phyloP scores from a whole-genome alignment of 345 rosid species.

The Syzygium jambos region DNA sequence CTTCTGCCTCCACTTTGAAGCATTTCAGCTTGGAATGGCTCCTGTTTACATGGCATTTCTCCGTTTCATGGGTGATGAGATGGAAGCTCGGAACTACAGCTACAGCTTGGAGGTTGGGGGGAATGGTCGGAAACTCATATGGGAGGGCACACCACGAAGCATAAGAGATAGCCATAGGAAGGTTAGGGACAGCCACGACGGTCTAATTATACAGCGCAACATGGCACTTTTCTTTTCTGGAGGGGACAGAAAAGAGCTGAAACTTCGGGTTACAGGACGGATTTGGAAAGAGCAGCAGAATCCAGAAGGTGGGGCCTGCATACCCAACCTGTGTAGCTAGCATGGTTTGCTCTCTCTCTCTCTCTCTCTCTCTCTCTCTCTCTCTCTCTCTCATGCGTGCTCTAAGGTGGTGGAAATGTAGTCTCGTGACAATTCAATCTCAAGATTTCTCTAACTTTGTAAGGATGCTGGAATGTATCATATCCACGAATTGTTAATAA shows the following conservation, averaged over 20 bases:
- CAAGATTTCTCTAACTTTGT: not conserved
- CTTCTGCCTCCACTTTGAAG: slow-evolving; percentile 97
- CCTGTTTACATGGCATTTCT: slow-evolving; percentile 97
- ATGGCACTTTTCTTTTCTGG: slow-evolving; percentile 98
- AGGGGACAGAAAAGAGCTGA: slow-evolving; percentile 88
- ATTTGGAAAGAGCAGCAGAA: slow-evolving; percentile 97
- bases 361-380: not conserved
- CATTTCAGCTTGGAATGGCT: slow-evolving; percentile 94
- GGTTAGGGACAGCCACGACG: slow-evolving; percentile 90
- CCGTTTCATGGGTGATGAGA: slow-evolving; percentile 90
- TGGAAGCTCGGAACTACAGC: slow-evolving; percentile 77
- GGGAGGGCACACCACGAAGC: slow-evolving; percentile 93
- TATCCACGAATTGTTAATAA: not conserved
- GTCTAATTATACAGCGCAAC: slow-evolving; percentile 78
- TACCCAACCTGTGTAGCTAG: slow-evolving; percentile 79
- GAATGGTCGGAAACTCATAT: slow-evolving; percentile 74
- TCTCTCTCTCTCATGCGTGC: not conserved
- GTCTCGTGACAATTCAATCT: not conserved
- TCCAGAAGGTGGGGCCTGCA: slow-evolving; percentile 75
- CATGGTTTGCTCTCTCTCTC: not conserved
- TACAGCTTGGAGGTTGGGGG: slow-evolving; percentile 98
- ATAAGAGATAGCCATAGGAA: slow-evolving; percentile 89
- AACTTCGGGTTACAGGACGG: slow-evolving; percentile 82
- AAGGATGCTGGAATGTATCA: not conserved
- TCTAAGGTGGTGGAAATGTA: not conserved